These are phyloP conservation scores for Boeremia exigua DNA, from an alignment of 2,329 filamentous ascomycete species.

Conservation along the genomic window DNA sequence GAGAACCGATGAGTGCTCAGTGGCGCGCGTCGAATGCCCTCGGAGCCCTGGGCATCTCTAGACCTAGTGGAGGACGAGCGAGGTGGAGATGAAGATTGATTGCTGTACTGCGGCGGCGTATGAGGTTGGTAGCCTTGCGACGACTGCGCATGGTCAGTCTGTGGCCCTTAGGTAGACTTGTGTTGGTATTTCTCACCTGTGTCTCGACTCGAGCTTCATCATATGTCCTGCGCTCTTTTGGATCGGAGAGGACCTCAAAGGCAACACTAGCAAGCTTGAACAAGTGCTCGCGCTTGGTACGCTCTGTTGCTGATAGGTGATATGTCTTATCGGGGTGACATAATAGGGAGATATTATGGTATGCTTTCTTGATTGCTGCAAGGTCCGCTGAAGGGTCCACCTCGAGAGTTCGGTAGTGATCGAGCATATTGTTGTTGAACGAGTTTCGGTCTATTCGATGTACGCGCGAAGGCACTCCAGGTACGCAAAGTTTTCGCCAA, in stretches of 20 bases:
- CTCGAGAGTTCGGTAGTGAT: background rate
- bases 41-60: background rate
- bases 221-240: background rate
- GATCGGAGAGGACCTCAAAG: background rate
- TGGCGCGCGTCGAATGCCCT: background rate
- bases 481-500: too few relatives aligned
- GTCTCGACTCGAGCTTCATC: background rate
- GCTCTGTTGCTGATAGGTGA: background rate
- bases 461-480: too few relatives aligned
- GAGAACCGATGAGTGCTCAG: background rate
- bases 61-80: background rate
- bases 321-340: slow-evolving; percentile 3
- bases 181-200: background rate
- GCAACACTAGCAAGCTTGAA: slow-evolving; percentile 2
- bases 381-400: background rate
- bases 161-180: background rate
- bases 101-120: background rate
- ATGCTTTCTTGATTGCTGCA: slow-evolving; percentile 1
- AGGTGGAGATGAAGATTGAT: background rate
- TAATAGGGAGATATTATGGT: background rate
- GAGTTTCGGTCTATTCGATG: background rate
- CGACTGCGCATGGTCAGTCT: background rate
- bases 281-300: background rate
- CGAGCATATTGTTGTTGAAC: background rate
- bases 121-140: background rate